Conservation (phyloP, 1,284 basidiomycete genomes). For the Malassezia arunalokei region DNA sequence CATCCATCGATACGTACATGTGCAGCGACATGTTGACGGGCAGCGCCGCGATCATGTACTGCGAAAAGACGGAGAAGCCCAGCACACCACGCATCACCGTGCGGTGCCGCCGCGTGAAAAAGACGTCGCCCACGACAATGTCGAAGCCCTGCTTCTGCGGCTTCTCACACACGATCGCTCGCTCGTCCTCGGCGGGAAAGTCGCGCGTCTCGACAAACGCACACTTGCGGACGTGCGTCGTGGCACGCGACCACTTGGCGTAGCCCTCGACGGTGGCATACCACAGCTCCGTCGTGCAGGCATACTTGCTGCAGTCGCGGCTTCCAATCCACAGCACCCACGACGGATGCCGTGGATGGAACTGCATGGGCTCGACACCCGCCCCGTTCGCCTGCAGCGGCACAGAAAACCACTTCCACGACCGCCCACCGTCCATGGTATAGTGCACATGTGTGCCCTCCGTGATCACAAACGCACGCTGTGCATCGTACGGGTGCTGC, state of each 20-base stretch:
- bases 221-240: conserved; percentile 77
- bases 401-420: conserved; percentile 57
- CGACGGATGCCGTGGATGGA: conserved; percentile 71
- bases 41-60: conserved; percentile 87
- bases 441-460: conserved; percentile 57
- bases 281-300: conserved; percentile 35
- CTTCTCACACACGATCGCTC: conserved; percentile 82
- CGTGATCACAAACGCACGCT: conserved; percentile 83
- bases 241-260: conserved; percentile 60
- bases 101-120: conserved; percentile 60
- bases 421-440: conserved; percentile 64
- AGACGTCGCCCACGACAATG: conserved; percentile 65
- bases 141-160: conserved; percentile 63
- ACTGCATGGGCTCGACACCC: conserved; percentile 63
- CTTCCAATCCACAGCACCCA: conserved; percentile 81
- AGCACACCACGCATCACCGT: conserved; percentile 70
- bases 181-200: conserved; percentile 64
- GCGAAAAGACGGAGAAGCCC: conserved; percentile 90
- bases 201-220: conserved; percentile 72
- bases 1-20: conserved; percentile 84
- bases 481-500: conserved; percentile 65
- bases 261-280: conserved; percentile 54
- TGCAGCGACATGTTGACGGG: conserved; percentile 8
- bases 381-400: conserved; percentile 69
- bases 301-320: conserved; percentile 52